These are phyloP conservation scores for Melanomma pulvis-pyrius DNA, from an alignment of 495 filamentous ascomycete species.

Conservation along the genomic window DNA sequence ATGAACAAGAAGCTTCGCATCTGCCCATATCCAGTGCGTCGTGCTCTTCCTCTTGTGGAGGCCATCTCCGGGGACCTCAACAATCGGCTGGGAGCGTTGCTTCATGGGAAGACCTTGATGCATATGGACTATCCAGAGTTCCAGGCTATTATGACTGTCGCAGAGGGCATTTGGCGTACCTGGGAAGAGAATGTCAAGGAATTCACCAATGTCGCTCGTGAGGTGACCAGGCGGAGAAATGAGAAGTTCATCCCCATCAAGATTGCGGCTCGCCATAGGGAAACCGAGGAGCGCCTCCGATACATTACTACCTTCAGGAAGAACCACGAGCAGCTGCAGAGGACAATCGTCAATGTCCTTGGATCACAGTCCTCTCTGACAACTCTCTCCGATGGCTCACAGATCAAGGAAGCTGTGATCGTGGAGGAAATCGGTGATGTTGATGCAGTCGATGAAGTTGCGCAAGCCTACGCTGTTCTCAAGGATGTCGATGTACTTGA, in stretches of 20 bases:
- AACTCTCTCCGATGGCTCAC: constrained; percentile 54
- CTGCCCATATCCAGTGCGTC: constrained; percentile 88
- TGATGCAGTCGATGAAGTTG: constrained; percentile 96
- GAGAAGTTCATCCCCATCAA: constrained; percentile 99
- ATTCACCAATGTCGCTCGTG: constrained; percentile 94
- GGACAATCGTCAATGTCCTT: constrained; percentile 92
- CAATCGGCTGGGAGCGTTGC: constrained; percentile 75
- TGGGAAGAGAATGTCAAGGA: constrained; percentile 98
- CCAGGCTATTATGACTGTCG: constrained; percentile 75
- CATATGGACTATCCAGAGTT: constrained; percentile 92
- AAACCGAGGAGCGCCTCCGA: constrained; percentile 83
- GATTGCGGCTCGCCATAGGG: constrained; percentile 77
- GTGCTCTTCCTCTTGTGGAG: constrained; percentile 91
- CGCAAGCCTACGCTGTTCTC: constrained; percentile 87
- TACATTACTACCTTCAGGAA: constrained; percentile 93
- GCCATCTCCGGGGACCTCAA: constrained; percentile 97
- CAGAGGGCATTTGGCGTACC: constrained; percentile 80
- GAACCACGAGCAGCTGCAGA: constrained; percentile 95
- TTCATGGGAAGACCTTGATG: constrained; percentile 85
- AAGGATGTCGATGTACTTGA: constrained; percentile 95
- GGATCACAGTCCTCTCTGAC: constrained; percentile 59
- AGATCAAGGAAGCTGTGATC: constrained; percentile 57
- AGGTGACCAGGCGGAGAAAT: constrained; percentile 84
- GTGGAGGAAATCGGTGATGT: constrained; percentile 96
- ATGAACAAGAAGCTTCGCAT: constrained; percentile 96